Conservation (phyloP, 202 grass and related monocot genomes). For the Schoenoplectus tabernaemontani region DNA sequence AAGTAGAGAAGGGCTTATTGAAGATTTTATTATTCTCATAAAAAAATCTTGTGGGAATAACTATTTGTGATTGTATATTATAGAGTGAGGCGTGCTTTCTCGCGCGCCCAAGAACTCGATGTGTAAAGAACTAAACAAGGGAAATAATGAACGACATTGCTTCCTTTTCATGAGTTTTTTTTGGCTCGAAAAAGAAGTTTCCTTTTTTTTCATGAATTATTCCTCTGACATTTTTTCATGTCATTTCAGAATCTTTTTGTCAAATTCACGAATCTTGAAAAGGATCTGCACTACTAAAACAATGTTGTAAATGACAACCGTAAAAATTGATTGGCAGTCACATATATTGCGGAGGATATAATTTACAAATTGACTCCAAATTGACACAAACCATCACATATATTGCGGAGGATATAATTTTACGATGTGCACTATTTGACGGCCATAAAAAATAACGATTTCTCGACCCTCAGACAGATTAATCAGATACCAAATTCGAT, state of each 20-base stretch:
- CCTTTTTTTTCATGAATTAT: not conserved
- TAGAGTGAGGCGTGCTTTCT: slow-evolving; percentile 22
- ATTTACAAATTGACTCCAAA: no score
- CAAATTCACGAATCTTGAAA: not conserved
- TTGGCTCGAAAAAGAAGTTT: not conserved
- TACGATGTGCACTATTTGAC: no score
- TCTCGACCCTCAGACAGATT: no score
- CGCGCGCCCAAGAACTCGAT: not conserved
- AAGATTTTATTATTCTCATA: slow-evolving; percentile 1
- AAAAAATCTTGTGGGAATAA: slow-evolving; percentile 8
- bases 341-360: no score
- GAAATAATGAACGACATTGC: not conserved
- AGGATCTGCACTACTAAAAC: no score
- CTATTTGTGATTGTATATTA: slow-evolving; percentile 22
- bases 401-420: no score
- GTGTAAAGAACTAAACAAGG: not conserved
- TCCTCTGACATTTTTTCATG: not conserved
- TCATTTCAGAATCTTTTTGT: not conserved
- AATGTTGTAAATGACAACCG: no score
- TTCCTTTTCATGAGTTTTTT: not conserved
- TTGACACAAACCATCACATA: no score
- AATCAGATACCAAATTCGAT: no score
- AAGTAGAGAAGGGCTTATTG: not conserved
- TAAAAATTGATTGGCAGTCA: no score
- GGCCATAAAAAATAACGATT: no score